Evolutionary conservation across 2,329 filamentous ascomycete genomes (phyloP), one percentile per base, ranked within the genome.

Genomic region (Alternaria panax): DNA sequence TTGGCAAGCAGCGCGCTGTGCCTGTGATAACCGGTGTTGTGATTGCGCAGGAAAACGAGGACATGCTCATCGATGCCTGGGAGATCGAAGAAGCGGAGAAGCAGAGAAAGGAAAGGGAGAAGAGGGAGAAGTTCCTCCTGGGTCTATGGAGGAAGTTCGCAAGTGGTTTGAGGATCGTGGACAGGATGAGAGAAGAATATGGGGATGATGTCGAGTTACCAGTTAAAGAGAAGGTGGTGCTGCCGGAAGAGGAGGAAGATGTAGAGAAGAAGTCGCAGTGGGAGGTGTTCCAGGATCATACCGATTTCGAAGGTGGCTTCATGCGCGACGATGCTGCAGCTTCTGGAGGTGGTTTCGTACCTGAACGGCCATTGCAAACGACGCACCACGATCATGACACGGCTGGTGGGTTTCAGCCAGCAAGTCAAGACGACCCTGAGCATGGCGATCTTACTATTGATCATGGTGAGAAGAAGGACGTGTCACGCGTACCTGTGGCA

Each of bases 11-110:
- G 60, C 93, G 95, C 85, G 95, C 95, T 5, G 92, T 98, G 1
- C 95, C 95, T 0, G 88, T 97, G 0, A 90, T 98, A 27, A 90
- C 92, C 54, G 95, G 94, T 0, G 92, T 97, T 0, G 93, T 99
- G 0, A 86, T 97, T 2, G 92, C 94, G 0, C 86, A 88, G 63
- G 93, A 96, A 77, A 85, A 97, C 66, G 87, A 91, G 60, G 87
- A 89, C 16, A 75, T 86, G 32, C 85, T 97, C 1, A 87, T 92
- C 74, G 90, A 92, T 71, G 90, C 93, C 63, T 91, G 96, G 81
- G 86, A 88, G 38, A 74, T 67, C 2, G 89, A 88, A 56, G 90
- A 95, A 62, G 91, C 92, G 66, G 87, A 85, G 5, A 92, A 96
- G 75, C 86, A 88, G 52, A 83, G 83, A 48, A 87, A 92, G 69